Evolutionary conservation across 225 moss, liverwort and hornwort genomes (phyloP).

Genomic region (Ulota crispa): DNA sequence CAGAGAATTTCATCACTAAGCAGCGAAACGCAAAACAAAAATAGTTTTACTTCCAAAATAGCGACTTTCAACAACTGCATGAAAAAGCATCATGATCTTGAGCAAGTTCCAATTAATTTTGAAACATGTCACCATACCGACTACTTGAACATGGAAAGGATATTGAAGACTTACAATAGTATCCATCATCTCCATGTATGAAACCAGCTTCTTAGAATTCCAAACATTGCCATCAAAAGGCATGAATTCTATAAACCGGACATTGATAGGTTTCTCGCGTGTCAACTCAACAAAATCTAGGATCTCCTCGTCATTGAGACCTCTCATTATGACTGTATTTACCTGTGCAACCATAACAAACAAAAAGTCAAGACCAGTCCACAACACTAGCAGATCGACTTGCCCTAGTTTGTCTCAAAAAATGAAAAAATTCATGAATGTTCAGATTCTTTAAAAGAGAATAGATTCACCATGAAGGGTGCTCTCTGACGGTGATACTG

Average conservation of each 20-base stretch:
- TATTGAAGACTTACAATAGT: constrained; percentile 52
- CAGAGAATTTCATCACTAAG: neutral
- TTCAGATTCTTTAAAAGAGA: neutral
- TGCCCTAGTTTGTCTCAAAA: neutral
- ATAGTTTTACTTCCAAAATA: neutral
- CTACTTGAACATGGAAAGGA: neutral
- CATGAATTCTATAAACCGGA: constrained; percentile 99
- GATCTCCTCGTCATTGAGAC: constrained; percentile 96
- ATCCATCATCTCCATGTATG: constrained; percentile 86
- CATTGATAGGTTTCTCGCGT: constrained; percentile 77
- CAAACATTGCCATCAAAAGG: constrained; percentile 99
- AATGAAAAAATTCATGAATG: neutral
- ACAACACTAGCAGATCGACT: neutral
- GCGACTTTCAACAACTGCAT: neutral
- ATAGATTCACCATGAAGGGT: neutral
- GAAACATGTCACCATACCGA: neutral
- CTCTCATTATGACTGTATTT: constrained; percentile 90
- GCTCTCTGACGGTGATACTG: neutral
- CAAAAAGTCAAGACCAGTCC: neutral
- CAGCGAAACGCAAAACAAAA: neutral
- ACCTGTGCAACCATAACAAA: constrained; percentile 56
- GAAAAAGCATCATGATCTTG: neutral
- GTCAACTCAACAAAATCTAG: constrained; percentile 95
- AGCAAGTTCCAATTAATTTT: neutral
- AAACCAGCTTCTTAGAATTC: constrained; percentile 95